Evolutionary conservation across 805 yeast genomes (phyloP).

Genomic region (Ogataea dorogensis): DNA sequence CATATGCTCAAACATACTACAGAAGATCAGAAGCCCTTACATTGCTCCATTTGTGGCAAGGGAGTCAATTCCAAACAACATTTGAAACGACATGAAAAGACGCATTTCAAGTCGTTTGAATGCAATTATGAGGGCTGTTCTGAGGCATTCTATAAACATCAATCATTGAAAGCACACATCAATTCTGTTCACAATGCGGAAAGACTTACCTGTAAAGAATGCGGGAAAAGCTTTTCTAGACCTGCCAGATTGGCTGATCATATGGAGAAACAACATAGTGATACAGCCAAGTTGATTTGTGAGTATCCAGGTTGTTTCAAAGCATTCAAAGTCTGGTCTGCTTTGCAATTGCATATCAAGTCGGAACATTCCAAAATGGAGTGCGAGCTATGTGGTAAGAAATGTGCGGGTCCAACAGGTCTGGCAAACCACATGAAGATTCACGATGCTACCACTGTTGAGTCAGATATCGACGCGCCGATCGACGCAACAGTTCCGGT

Average conservation of each 20-base stretch:
- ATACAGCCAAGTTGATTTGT: slow-evolving; percentile 54
- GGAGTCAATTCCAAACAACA: slow-evolving; percentile 83
- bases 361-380: slow-evolving; percentile 68
- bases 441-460: slow-evolving; percentile 47
- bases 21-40: slow-evolving; percentile 60
- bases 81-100: slow-evolving; percentile 73
- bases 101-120: slow-evolving; percentile 66
- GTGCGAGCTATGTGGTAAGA: slow-evolving; percentile 65
- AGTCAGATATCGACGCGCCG: slow-evolving; percentile 1
- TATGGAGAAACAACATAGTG: slow-evolving; percentile 57
- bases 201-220: slow-evolving; percentile 54
- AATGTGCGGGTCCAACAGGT: slow-evolving; percentile 71
- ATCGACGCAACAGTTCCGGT: slow-evolving; percentile 3
- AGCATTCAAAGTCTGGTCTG: slow-evolving; percentile 69
- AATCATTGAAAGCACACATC: slow-evolving; percentile 71
- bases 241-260: slow-evolving; percentile 70
- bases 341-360: slow-evolving; percentile 67
- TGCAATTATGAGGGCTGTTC: slow-evolving; percentile 64
- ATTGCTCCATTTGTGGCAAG: slow-evolving; percentile 73
- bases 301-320: slow-evolving; percentile 58
- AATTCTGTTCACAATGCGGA: slow-evolving; percentile 56
- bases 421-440: slow-evolving; percentile 68
- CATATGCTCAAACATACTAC: slow-evolving; percentile 64
- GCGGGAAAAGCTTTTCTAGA: slow-evolving; percentile 62
- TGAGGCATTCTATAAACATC: slow-evolving; percentile 71